Percentiles rank a stretch among this genome's conserved stretches.
Evolutionary conservation across 140 eudicot genomes (phyloP).

Genomic region (Oenanthe javanica): DNA sequence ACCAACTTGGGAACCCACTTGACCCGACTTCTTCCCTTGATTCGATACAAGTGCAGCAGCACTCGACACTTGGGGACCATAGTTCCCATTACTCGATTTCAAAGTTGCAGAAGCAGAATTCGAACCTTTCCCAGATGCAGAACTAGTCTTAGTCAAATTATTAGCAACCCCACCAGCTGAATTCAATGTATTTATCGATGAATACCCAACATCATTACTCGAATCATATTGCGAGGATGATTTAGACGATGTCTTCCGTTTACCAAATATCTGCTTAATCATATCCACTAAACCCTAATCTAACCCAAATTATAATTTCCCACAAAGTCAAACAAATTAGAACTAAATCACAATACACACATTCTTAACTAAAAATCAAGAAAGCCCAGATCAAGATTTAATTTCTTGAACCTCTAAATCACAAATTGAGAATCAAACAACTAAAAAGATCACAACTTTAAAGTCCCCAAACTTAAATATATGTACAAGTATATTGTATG

Average conservation of each 20-base stretch:
- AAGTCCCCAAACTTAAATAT: neutral
- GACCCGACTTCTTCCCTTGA: slow-evolving; percentile 32
- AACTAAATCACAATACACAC: slow-evolving; percentile 14
- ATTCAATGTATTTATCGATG: slow-evolving; percentile 18
- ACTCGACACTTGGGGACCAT: slow-evolving; percentile 4
- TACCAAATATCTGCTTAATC: slow-evolving; percentile 64
- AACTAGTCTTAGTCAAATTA: slow-evolving; percentile 20
- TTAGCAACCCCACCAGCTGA: slow-evolving; percentile 20
- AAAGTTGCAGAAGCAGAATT: slow-evolving; percentile 22
- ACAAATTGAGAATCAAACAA: neutral
- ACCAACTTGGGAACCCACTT: slow-evolving; percentile 30
- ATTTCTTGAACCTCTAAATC: neutral
- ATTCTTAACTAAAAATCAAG: slow-evolving; percentile 3
- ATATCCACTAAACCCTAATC: slow-evolving; percentile 33
- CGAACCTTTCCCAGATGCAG: slow-evolving; percentile 34
- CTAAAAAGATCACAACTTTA: neutral
- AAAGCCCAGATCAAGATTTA: slow-evolving; percentile 3
- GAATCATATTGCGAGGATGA: slow-evolving; percentile 42
- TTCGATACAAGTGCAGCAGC: slow-evolving; percentile 17
- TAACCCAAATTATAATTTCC: slow-evolving; percentile 1
- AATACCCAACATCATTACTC: slow-evolving; percentile 17
- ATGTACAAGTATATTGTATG: neutral
- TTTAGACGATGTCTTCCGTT: slow-evolving; percentile 62
- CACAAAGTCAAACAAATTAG: slow-evolving; percentile 6
- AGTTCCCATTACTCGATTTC: slow-evolving; percentile 39